Base-by-base conservation (phyloP, 805 yeast genomes). In the Candida ascalaphidarum region DNA sequence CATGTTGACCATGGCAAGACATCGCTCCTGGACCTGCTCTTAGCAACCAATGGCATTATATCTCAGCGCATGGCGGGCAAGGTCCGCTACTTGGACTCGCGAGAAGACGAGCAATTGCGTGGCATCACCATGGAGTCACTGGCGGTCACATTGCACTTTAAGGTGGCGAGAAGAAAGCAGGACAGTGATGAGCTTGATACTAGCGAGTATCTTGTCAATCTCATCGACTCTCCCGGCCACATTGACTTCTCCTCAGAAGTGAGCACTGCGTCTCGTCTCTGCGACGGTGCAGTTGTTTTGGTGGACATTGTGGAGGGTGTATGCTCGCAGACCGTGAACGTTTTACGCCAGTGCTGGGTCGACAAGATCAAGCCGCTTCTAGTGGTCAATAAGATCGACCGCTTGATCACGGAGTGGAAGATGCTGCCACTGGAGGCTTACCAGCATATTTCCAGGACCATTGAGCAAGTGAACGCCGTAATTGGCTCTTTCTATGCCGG, bases 1-100 rank as follows among this genome's bases (percentile, higher is more conserved):
- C 99, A 92, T 55, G 98, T 92, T 14, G 99, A 92, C 52, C 99
- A 92, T 50, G 99, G 99, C 16, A 92, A 92, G 58, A 92, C 99
- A 0, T 84, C 97, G 2, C 62, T 92, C 18, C 81, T 95, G 24
- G 99, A 92, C 53, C 81, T 95, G 7, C 60, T 92, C 26, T 59
- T 92, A 22, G 97, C 98, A 15, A 81, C 95, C 21, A 92, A 94
- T 55, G 98, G 98, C 28, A 86, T 92, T 50, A 86, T 92, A 25
- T 89, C 98, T 0, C 95, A 81, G 41, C 68, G 89, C 47, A 68
- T 88, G 72, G 98, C 96, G 2, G 99, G 98, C 18, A 88, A 86
- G 48, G 86, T 92, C 29, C 64, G 98, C 35, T 92, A 81, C 47
- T 61, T 92, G 29, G 99, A 92, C 48, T 81, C 96, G 0, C 63